A percentile compares a stretch with the other conserved stretches of the same genome.
Conservation (phyloP, 1,284 basidiomycete genomes). For the Ustilago nuda region DNA sequence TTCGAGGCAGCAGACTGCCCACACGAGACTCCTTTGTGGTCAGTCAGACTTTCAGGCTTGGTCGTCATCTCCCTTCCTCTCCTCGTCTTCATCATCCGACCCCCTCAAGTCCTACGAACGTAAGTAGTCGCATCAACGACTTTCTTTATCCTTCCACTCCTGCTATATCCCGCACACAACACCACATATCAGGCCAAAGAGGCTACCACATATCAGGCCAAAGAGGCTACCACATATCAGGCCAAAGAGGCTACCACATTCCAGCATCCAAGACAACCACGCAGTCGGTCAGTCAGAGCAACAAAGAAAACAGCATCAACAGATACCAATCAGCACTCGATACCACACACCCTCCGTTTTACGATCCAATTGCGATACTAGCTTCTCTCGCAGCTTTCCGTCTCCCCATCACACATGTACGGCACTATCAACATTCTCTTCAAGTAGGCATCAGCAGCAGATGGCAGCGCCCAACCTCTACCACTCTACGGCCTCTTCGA, state of each 20-base stretch:
- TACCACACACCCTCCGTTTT: no score
- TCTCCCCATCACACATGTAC: neutral
- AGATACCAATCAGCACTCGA: neutral
- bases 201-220: slow-evolving; percentile 18
- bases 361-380: no score
- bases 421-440: neutral
- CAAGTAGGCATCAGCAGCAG: slow-evolving; percentile 7
- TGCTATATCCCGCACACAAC: slow-evolving; percentile 20
- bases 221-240: slow-evolving; percentile 10
- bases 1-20: slow-evolving; percentile 6
- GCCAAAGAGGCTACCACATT: slow-evolving; percentile 16
- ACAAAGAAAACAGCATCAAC: neutral
- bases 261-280: neutral
- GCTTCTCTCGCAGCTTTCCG: neutral
- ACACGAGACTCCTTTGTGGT: slow-evolving; percentile 13
- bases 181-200: neutral
- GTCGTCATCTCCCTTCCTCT: slow-evolving; percentile 43
- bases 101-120: slow-evolving; percentile 49
- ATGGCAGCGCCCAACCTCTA: no score
- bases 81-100: slow-evolving; percentile 49
- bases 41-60: slow-evolving; percentile 41
- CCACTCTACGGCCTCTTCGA: neutral
- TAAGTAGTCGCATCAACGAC: slow-evolving; percentile 32
- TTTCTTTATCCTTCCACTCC: slow-evolving; percentile 11
- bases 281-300: neutral